A percentile compares a stretch with the other conserved stretches of the same genome.
Evolutionary conservation across 768 basidiomycete species (phyloP).

Genomic region (Rhizopogon roseolus): DNA sequence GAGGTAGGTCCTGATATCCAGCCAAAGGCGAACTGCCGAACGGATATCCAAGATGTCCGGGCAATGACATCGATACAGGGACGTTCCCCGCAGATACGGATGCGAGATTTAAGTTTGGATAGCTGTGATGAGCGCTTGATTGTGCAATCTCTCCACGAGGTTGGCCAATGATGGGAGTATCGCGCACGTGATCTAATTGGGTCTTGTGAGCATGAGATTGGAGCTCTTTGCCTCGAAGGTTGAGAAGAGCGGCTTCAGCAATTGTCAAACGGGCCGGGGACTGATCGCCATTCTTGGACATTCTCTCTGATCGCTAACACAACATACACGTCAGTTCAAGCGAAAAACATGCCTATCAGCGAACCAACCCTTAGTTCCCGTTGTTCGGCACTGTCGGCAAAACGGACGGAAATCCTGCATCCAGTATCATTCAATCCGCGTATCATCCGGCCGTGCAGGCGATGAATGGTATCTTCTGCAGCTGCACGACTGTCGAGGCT

Average conservation of each 20-base stretch:
- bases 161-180: constrained; percentile 5
- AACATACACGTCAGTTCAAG: neutral
- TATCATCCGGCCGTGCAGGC: constrained; percentile 76
- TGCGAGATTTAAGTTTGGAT: neutral
- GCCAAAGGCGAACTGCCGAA: constrained; percentile 12
- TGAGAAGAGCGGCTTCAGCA: constrained; percentile 73
- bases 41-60: constrained; percentile 16
- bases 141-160: neutral
- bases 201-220: constrained; percentile 14
- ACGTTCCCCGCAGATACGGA: constrained; percentile 5
- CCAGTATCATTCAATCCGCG: constrained; percentile 75
- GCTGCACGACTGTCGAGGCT: constrained; percentile 69
- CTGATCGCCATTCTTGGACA: constrained; percentile 53
- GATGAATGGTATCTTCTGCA: constrained; percentile 74
- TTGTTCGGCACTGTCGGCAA: constrained; percentile 76
- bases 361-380: constrained; percentile 64
- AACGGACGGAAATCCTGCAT: constrained; percentile 73
- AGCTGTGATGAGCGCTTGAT: neutral
- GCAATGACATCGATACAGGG: constrained; percentile 14
- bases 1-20: constrained; percentile 11
- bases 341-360: neutral
- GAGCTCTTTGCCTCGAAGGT: constrained; percentile 63
- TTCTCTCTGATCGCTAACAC: constrained; percentile 56
- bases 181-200: constrained; percentile 7
- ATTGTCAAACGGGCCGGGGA: constrained; percentile 67